Base-by-base conservation (phyloP, 768 basidiomycete genomes). In the Suillus sp. region DNA sequence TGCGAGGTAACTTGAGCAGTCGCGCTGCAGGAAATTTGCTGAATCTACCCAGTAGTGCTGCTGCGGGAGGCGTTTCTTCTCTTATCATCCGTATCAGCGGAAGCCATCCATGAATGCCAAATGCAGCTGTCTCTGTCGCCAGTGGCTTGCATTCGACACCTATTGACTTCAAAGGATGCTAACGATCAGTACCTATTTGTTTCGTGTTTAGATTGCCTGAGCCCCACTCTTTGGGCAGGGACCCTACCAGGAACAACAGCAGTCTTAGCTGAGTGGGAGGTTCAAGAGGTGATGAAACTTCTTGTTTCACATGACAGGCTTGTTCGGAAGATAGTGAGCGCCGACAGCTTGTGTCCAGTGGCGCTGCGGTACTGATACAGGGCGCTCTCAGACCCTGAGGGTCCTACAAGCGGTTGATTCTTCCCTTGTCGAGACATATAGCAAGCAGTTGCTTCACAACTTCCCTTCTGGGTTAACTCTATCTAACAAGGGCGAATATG, bases 111-210 rank as follows among this genome's bases (percentile, higher is more conserved):
- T 13, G 62, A 70, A 63, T 69, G 55, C 32, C 66, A 63, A 50
- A 60, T 25, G 5, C 50, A 48, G 5, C 35, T 27, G 30, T 64
- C 68, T 53, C 60, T 66, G 42, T 63, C 62, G 32, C 77, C 83
- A 56, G 74, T 87, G 16, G 73, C 78, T 14, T 71, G 73, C 61
- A 82, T 93, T 56, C 84, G 86, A 3, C 77, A 80, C 59, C 76
- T 90, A n/a, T 75, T 94, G 35, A 78, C 75, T 1, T 89, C 88
- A 0, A 70, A 75, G 8, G 79, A 86, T 59, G 77, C 82, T 2
- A 88, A 91, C 68, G 84, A 89, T 48, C 75, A 85, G 60, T 89
- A 88, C 73, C 68, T 88, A 7, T 92, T 93, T 68, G 69, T 94
- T 13, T 77, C 80, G 1, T 92, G 90, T 65, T 71, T 94, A 56